These are phyloP conservation scores for Geotrichum ghanense DNA, from an alignment of 805 yeast genomes.

Conservation along the genomic window DNA sequence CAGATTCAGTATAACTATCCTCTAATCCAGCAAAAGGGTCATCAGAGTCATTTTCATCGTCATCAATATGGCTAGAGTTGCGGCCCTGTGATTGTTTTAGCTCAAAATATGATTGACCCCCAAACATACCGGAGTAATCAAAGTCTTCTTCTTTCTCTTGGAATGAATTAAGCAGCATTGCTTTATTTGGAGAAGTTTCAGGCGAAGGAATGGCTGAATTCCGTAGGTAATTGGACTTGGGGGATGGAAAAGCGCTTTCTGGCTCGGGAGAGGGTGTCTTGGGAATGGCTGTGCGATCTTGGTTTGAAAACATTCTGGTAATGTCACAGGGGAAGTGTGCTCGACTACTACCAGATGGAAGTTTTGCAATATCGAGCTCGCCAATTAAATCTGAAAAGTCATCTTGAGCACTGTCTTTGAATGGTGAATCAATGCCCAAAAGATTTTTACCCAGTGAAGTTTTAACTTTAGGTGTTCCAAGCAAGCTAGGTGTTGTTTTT, in stretches of 20 bases:
- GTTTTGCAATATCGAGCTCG: slow-evolving; percentile 8
- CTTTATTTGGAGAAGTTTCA: slow-evolving; percentile 1
- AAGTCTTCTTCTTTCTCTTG: slow-evolving; percentile 12
- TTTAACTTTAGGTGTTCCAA: background rate
- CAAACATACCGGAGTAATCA: slow-evolving; percentile 14
- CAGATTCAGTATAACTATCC: slow-evolving; percentile 13
- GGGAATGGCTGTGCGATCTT: background rate
- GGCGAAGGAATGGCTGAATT: background rate
- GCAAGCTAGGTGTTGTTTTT: background rate
- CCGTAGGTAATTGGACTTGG: background rate
- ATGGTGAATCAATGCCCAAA: slow-evolving; percentile 8
- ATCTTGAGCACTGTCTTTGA: slow-evolving; percentile 8
- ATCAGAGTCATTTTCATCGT: slow-evolving; percentile 5
- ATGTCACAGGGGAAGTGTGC: background rate
- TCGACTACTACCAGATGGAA: background rate
- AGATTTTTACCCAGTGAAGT: background rate
- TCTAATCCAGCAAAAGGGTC: slow-evolving; percentile 10
- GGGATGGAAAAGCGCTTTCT: background rate
- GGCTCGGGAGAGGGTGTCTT: background rate
- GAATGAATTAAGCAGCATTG: slow-evolving; percentile 1
- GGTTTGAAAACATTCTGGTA: background rate
- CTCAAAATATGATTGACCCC: slow-evolving; percentile 5
- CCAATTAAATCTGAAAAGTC: slow-evolving; percentile 13
- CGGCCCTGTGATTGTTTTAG: background rate
- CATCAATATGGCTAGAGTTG: slow-evolving; percentile 4